phyloP scores from a whole-genome alignment of 257 asterid genomes.

The Nicotiana paniculata region DNA sequence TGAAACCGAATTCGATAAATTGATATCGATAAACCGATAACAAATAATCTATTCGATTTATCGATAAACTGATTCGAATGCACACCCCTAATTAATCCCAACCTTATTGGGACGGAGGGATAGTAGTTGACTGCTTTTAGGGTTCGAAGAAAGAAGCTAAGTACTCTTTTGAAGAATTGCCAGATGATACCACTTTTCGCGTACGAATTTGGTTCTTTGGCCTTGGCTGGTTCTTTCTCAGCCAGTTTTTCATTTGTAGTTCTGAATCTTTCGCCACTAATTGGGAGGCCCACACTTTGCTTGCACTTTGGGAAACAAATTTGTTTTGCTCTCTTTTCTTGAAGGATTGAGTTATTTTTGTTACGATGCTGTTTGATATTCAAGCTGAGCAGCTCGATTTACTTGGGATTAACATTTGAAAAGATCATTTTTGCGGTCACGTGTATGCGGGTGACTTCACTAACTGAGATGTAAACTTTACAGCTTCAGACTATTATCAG shows the following conservation, averaged over 20 bases:
- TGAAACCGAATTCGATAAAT: too few relatives aligned
- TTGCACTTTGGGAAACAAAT: neutral
- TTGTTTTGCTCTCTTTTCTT: neutral
- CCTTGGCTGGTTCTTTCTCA: neutral
- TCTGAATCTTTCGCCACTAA: neutral
- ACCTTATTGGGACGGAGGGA: too few relatives aligned
- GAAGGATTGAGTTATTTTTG: neutral
- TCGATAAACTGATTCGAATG: too few relatives aligned
- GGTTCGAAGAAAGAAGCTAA: neutral
- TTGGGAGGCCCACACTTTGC: neutral
- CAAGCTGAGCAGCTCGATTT: neutral
- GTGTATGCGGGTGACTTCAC: neutral
- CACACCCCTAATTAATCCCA: too few relatives aligned
- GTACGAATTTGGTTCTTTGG: neutral
- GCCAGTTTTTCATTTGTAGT: neutral
- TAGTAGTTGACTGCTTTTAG: neutral
- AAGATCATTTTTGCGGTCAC: neutral
- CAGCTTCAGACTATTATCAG: conserved; percentile 92
- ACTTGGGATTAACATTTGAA: neutral
- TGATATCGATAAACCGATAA: too few relatives aligned
- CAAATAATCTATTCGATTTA: too few relatives aligned
- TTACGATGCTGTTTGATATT: neutral
- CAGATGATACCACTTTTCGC: neutral
- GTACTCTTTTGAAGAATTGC: neutral
- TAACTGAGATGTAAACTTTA: conserved; percentile 8